phyloP scores from a whole-genome alignment of 192 early-diverging fungal genomes.

The Umbelopsis vinacea region DNA sequence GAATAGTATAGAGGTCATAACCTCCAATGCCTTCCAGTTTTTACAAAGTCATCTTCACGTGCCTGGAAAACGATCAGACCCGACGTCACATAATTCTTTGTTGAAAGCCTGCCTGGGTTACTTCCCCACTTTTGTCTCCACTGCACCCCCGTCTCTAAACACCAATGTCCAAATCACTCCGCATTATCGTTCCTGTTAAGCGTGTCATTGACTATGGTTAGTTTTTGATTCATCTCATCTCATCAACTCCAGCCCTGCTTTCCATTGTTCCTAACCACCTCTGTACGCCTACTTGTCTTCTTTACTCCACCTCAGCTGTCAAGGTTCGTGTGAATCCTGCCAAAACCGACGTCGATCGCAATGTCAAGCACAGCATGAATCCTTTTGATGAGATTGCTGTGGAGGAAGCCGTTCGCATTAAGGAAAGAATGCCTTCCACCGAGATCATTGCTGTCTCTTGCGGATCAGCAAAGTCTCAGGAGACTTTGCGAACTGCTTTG shows the following conservation, averaged over 20 bases:
- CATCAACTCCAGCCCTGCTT: neutral
- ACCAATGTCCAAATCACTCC: slow-evolving; percentile 48
- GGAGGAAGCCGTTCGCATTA: slow-evolving; percentile 93
- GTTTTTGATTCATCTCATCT: neutral
- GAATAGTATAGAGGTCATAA: too few species aligned
- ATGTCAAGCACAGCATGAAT: slow-evolving; percentile 98
- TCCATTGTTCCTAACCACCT: too few species aligned
- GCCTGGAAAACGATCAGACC: slow-evolving; percentile 1
- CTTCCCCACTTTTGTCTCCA: slow-evolving; percentile 10
- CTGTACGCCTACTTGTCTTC: neutral
- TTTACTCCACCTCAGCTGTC: slow-evolving; percentile 59
- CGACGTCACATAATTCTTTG: slow-evolving; percentile 1
- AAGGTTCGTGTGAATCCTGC: slow-evolving; percentile 95
- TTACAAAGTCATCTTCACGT: slow-evolving; percentile 16
- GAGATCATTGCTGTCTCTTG: slow-evolving; percentile 91
- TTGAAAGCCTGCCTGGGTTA: neutral
- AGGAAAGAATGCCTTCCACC: slow-evolving; percentile 71
- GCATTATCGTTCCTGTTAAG: slow-evolving; percentile 93
- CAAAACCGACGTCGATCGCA: slow-evolving; percentile 89
- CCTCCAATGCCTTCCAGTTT: neutral
- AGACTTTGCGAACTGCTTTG: slow-evolving; percentile 93
- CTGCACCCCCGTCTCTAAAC: neutral
- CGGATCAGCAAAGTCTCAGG: slow-evolving; percentile 87
- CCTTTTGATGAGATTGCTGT: slow-evolving; percentile 99
- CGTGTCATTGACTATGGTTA: slow-evolving; percentile 93